Evolutionary conservation across 23 red algal genomes (phyloP), one percentile per base, ranked within the genome.

Genomic region (Gracilaria caudata): DNA sequence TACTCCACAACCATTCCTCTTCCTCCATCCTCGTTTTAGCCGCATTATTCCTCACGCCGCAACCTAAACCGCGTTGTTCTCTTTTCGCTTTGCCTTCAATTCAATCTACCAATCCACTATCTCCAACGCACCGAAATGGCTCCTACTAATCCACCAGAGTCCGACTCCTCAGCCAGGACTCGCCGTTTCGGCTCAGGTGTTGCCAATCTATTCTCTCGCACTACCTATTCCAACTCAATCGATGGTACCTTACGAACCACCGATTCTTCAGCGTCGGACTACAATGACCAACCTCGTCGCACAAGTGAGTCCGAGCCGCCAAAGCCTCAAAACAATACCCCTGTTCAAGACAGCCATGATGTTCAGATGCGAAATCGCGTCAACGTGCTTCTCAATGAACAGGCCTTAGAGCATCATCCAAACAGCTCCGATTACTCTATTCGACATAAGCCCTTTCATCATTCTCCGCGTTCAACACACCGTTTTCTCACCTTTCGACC

Each of bases 161-260:
- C 61, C 61, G 61, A 66, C 29, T 66, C 61, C 4, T 7, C 61
- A 3, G 0, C 0, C 30, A 35, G 29, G 6, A 5, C 29, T 0
- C 61, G 61, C 30, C 29, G 25, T 14, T 66, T 66, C 61, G 61
- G 25, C 61, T 33, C 61, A 0, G 61, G 29, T 30, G 3, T 66
- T 17, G 61, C 61, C 30, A 35, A 35, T 19, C 32, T 66, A 4
- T 16, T 66, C 4, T 66, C 61, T 2, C 29, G 57, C 3, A 60
- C 70, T 4, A n/a, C 70, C 0, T 75, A 23, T 47, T 47, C 70
- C 70, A 23, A 23, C 40, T 45, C 70, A 7, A 40, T 47, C 38
- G 70, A 75, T 19, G 70, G 20, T 17, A 17, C 70, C 70, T 9
- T 46, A 40, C 70, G 70, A 38, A 46, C 70, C 43, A 75, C 70